phyloP scores from a whole-genome alignment of 345 rosid species.

The Eutrema japonicum region DNA sequence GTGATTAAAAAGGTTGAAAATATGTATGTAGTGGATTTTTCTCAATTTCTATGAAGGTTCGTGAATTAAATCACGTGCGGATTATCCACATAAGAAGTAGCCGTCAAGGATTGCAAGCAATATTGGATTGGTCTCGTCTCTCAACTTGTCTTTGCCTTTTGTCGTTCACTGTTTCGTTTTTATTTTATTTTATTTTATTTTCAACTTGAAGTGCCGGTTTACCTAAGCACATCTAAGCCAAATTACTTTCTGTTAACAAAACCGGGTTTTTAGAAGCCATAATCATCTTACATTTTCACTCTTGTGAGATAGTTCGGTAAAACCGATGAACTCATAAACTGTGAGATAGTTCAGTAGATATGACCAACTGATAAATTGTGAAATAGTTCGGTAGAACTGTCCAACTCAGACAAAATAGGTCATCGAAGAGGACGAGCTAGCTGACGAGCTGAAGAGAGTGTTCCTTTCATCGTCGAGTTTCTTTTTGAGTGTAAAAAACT shows the following conservation, averaged over 20 bases:
- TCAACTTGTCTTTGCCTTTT: slow-evolving; percentile 32
- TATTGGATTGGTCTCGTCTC: slow-evolving; percentile 38
- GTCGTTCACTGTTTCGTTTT: background rate
- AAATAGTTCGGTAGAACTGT: too few relatives aligned
- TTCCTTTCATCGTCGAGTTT: too few relatives aligned
- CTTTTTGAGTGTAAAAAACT: too few relatives aligned
- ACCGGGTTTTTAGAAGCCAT: background rate
- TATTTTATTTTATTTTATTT: background rate
- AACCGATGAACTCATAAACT: too few relatives aligned
- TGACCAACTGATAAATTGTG: too few relatives aligned
- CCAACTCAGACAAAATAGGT: too few relatives aligned
- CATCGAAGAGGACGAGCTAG: too few relatives aligned
- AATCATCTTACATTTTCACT: too few relatives aligned
- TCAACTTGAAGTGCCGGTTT: slow-evolving; percentile 25
- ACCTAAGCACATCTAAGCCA: background rate
- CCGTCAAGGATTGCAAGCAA: slow-evolving; percentile 44
- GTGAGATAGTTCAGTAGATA: too few relatives aligned
- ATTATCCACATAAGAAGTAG: slow-evolving; percentile 35
- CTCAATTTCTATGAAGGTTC: slow-evolving; percentile 41
- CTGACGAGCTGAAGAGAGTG: too few relatives aligned
- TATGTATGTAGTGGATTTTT: slow-evolving; percentile 33
- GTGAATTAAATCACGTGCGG: slow-evolving; percentile 44
- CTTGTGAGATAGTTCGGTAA: too few relatives aligned
- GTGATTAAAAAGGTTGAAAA: slow-evolving; percentile 30
- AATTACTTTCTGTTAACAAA: background rate